phyloP scores from a whole-genome alignment of 257 asterid species.

The Salvia hispanica region DNA sequence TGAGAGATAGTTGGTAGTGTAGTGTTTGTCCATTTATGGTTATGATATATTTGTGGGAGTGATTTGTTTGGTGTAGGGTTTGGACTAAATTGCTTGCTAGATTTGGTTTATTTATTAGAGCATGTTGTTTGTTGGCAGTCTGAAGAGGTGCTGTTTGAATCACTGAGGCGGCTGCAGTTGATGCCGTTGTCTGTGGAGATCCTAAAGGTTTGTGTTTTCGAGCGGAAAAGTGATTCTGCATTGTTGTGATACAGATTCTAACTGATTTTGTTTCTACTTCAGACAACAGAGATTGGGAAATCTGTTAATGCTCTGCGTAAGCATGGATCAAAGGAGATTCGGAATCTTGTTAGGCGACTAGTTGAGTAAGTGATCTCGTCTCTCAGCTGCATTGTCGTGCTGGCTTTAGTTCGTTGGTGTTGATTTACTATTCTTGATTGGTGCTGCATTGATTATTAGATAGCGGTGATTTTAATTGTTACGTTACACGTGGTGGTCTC shows the following conservation, averaged over 20 bases:
- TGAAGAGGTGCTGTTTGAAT: conserved; percentile 51
- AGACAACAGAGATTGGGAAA: conserved; percentile 71
- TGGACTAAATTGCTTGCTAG: conserved; percentile 3
- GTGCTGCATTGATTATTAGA: not conserved
- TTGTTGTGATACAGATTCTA: conserved; percentile 5
- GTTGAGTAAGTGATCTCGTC: conserved; percentile 53
- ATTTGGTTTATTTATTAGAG: conserved; percentile 16
- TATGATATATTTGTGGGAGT: conserved; percentile 19
- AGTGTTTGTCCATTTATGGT: not conserved
- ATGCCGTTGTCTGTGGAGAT: conserved; percentile 64
- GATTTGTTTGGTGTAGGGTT: conserved; percentile 22
- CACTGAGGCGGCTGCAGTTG: conserved; percentile 66
- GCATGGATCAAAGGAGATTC: conserved; percentile 58
- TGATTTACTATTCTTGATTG: not conserved
- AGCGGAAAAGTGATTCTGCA: not conserved
- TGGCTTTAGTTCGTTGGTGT: not conserved
- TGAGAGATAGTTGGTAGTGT: not conserved
- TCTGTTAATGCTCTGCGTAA: conserved; percentile 53
- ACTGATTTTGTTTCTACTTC: conserved; percentile 30
- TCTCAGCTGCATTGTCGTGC: not conserved
- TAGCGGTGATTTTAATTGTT: not conserved
- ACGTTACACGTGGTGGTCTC: not conserved
- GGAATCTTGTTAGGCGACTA: conserved; percentile 52
- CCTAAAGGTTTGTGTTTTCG: conserved; percentile 53
- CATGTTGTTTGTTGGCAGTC: conserved; percentile 40